Base-by-base conservation (phyloP, 148 eudicot species). In the Polygonum aviculare region DNA sequence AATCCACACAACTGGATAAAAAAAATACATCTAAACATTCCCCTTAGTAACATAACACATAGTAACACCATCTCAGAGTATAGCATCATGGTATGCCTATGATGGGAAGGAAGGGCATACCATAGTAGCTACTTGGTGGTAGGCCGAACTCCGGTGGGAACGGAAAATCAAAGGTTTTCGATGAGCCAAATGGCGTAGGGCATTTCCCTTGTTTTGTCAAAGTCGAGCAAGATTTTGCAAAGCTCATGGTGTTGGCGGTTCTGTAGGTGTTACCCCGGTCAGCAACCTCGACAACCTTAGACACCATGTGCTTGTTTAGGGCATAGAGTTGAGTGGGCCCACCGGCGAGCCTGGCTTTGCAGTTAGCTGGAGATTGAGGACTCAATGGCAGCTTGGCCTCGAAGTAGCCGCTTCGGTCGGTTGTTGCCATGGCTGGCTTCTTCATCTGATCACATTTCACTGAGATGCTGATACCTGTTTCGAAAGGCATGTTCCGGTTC, bases 141-240 rank as follows among this genome's bases (percentile, higher is more conserved):
- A 93, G 57, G 35, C 98, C 98, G 84, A 84, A 90, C 74, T 89
- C 96, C 15, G 88, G 85, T 5, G 97, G 95, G 44, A 87, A 3
- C 12, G 96, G 96, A 22, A 90, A 69, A 81, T 89, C 84, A 31
- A 93, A 5, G 41, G 90, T 90, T 86, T 87, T 86, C 19, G 96
- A 90, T 3, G 98, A 85, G 26, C 78, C 87, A 11, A 84, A 8
- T 52, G 78, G 63, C 38, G 39, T 59, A 40, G 54, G 77, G 39
- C 90, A 88, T 40, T 79, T 79, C 4, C 82, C 80, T 3, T 62
- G 89, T 48, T 48, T 14, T 4, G 16, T 4, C 33, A 65, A 35
- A 36, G 59, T 54, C 4, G 78, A 65, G 82, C 93, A 89, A 0
- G 96, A 82, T 45, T 71, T 80, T 80, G 87, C 84, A 88, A 93